These are phyloP conservation scores for Plicaturopsis crispa DNA, from an alignment of 768 basidiomycete species.

Conservation along the genomic window DNA sequence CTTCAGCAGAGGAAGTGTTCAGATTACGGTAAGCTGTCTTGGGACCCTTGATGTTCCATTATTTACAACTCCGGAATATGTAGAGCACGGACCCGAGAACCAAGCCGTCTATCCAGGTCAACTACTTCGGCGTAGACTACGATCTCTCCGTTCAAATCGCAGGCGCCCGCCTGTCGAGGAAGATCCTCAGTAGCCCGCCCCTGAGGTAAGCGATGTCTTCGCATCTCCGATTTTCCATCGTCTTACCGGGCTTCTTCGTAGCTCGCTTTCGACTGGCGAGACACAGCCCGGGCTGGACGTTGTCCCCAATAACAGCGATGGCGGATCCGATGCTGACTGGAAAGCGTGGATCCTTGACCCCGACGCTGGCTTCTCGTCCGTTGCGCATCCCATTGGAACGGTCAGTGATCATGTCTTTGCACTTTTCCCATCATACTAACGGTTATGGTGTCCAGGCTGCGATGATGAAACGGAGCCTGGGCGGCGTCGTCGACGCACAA, in stretches of 20 bases:
- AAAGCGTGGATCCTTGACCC: conserved; percentile 31
- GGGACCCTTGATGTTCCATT: not conserved
- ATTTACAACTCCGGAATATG: not conserved
- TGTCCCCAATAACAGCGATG: conserved; percentile 35
- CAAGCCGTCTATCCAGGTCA: conserved; percentile 37
- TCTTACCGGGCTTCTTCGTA: conserved; percentile 7
- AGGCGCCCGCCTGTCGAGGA: conserved; percentile 34
- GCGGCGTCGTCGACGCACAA: conserved; percentile 37
- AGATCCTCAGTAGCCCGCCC: conserved; percentile 32
- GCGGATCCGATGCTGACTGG: conserved; percentile 40
- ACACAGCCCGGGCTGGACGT: conserved; percentile 30
- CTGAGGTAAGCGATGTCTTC: conserved; percentile 24
- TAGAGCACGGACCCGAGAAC: conserved; percentile 41
- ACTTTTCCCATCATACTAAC: too few species aligned
- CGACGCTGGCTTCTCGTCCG: conserved; percentile 28
- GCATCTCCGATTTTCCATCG: not conserved
- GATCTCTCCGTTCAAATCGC: conserved; percentile 46
- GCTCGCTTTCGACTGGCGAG: conserved; percentile 33
- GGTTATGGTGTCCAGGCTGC: too few species aligned
- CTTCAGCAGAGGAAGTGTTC: conserved; percentile 45
- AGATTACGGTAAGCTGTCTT: conserved; percentile 28
- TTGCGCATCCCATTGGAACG: conserved; percentile 42
- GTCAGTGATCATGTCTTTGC: too few species aligned
- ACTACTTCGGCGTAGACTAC: conserved; percentile 41
- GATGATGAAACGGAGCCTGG: conserved; percentile 22